These are phyloP conservation scores for Chrysanthemum lavandulifolium DNA, from an alignment of 129 eudicot species.

Conservation along the genomic window DNA sequence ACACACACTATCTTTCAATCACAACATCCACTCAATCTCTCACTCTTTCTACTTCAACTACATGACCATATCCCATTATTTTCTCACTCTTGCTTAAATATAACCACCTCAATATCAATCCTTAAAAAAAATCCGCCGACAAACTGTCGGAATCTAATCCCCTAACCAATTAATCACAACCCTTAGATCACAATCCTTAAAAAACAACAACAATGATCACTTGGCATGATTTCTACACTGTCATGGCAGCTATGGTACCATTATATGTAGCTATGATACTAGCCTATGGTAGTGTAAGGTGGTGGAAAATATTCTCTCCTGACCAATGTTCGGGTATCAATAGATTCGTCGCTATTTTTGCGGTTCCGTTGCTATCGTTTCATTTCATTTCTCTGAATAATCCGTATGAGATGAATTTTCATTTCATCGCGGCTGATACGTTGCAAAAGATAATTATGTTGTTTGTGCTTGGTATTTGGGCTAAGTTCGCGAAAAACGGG, in stretches of 20 bases:
- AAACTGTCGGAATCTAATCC: neutral
- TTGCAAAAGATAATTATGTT: conserved; percentile 76
- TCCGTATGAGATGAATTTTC: conserved; percentile 74
- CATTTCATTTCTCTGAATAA: conserved; percentile 78
- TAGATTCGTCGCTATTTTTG: conserved; percentile 83
- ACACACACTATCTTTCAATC: conserved; percentile 29
- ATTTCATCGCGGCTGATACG: conserved; percentile 81
- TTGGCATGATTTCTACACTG: conserved; percentile 81
- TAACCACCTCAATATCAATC: conserved; percentile 5
- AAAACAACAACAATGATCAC: conserved; percentile 51
- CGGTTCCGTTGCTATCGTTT: conserved; percentile 80
- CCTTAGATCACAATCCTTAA: neutral
- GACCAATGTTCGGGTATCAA: conserved; percentile 96
- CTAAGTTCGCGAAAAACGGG: conserved; percentile 52
- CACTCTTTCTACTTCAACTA: conserved; percentile 18
- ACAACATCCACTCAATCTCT: conserved; percentile 24
- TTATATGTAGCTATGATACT: conserved; percentile 90
- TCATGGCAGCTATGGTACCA: conserved; percentile 78
- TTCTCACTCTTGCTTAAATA: conserved; percentile 5
- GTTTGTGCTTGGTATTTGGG: conserved; percentile 56
- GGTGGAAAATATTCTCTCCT: conserved; percentile 92
- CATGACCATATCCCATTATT: neutral
- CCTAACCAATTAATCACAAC: neutral
- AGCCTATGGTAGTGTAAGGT: conserved; percentile 91
- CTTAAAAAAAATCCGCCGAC: conserved; percentile 17